Base-by-base conservation (phyloP, 495 filamentous ascomycete genomes). In the Corynascus novoguineensis region DNA sequence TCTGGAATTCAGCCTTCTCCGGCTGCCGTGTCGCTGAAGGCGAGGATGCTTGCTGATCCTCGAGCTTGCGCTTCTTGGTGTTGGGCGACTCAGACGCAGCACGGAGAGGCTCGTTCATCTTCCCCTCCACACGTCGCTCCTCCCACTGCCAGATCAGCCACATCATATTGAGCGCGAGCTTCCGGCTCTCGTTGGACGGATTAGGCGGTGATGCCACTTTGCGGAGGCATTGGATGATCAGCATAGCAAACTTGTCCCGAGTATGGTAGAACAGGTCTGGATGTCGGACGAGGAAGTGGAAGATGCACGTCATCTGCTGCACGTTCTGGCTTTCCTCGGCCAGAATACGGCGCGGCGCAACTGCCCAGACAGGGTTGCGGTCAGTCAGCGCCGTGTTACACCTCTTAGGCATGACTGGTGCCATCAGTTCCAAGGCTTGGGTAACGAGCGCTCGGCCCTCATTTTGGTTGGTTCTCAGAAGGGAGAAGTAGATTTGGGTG, bases 221-320 rank as follows among this genome's bases (percentile, higher is more conserved):
- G 31, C 86, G 80, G 21, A 99, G 75, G 3, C 89, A 92, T 10
- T 84, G 85, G 55, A 97, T 92, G 61, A 97, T 95, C 59, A 91
- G 80, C 55, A 86, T 84, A 11, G 90, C 81, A 50, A 97, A 95
- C 61, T 89, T 88, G 53, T 97, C 95, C 53, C 95, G 77, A 1
- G 90, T 90, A 54, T 99, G 92, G 59, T 95, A 97, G 73, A 99
- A 97, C 17, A 97, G 76, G 64, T 92, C 88, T 2, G 90, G 87
- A 66, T 97, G 92, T 44, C 88, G 80, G 31, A 97, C 95, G 15
- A 99, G 75, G 69, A 97, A 99, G 62, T 96, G 86, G 71, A 97
- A 97, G 60, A 99, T 97, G 71, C 88, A 90, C 32, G 90, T 96
- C 69, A 97, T 85, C 72, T 97, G 95, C 71, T 96, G 92, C 54